phyloP scores from a whole-genome alignment of 106 monocot species.

The Dactylorhiza incarnata region DNA sequence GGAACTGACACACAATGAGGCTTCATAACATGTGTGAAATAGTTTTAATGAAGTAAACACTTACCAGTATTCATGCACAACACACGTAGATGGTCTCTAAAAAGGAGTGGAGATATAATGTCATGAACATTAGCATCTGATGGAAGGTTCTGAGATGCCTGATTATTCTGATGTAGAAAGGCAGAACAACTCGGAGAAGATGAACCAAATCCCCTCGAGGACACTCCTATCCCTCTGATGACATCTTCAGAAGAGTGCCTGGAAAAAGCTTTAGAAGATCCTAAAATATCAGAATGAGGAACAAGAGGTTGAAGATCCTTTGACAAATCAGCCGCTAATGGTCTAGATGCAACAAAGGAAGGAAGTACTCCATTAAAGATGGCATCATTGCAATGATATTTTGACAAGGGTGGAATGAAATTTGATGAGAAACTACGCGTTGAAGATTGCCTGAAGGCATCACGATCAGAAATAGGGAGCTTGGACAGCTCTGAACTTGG shows the following conservation, averaged over 20 bases:
- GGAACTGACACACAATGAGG: too few relatives aligned
- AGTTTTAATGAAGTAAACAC: not conserved
- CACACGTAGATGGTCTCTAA: slow-evolving; percentile 36
- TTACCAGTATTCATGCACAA: slow-evolving; percentile 58
- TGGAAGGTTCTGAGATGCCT: slow-evolving; percentile 2
- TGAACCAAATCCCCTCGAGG: slow-evolving; percentile 3
- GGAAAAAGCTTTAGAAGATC: slow-evolving; percentile 7
- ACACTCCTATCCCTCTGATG: not conserved
- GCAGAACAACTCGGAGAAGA: not conserved
- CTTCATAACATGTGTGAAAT: not conserved
- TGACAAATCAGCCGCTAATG: slow-evolving; percentile 9
- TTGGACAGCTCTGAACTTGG: slow-evolving; percentile 12
- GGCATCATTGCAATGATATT: slow-evolving; percentile 14
- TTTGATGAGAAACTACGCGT: slow-evolving; percentile 15
- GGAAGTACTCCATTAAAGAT: slow-evolving; percentile 16
- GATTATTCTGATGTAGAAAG: slow-evolving; percentile 14
- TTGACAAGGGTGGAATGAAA: slow-evolving; percentile 14
- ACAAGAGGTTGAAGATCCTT: slow-evolving; percentile 16
- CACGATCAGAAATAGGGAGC: slow-evolving; percentile 14
- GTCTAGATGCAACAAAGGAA: slow-evolving; percentile 16
- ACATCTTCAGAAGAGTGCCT: slow-evolving; percentile 18
- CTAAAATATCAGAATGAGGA: slow-evolving; percentile 17
- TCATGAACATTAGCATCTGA: slow-evolving; percentile 17
- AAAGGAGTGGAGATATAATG: slow-evolving; percentile 12
- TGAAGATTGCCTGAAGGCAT: slow-evolving; percentile 6